Conservation (phyloP, 805 yeast species). For the Torulaspora maleeae region DNA sequence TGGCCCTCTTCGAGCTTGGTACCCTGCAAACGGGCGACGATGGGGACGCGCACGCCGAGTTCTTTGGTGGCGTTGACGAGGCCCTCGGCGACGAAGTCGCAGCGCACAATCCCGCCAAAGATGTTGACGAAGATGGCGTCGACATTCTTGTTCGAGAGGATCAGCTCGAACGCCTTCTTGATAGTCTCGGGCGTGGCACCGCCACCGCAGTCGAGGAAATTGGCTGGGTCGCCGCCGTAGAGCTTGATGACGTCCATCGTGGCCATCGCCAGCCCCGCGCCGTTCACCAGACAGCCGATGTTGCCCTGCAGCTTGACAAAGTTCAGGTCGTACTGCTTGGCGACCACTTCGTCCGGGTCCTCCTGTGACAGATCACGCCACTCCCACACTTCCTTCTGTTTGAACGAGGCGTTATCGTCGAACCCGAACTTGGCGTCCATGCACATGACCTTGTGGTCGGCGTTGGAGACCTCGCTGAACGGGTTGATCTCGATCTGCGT, state of each 20-base stretch:
- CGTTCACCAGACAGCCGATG: slow-evolving; percentile 97
- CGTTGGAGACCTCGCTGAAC: slow-evolving; percentile 77
- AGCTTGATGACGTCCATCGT: slow-evolving; percentile 98
- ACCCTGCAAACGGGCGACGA: slow-evolving; percentile 98
- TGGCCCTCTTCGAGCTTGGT: slow-evolving; percentile 90
- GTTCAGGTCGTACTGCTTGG: slow-evolving; percentile 84
- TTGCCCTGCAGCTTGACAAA: slow-evolving; percentile 97
- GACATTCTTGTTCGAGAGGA: slow-evolving; percentile 82
- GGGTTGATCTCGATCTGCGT: slow-evolving; percentile 99
- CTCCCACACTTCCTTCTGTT: slow-evolving; percentile 89
- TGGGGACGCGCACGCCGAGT: slow-evolving; percentile 86
- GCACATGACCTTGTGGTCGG: slow-evolving; percentile 71
- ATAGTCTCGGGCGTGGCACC: slow-evolving; percentile 99
- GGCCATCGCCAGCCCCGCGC: slow-evolving; percentile 99
- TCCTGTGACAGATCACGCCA: slow-evolving; percentile 99
- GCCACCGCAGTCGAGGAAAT: slow-evolving; percentile 99
- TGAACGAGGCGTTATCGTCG: slow-evolving; percentile 92
- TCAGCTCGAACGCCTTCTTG: slow-evolving; percentile 92
- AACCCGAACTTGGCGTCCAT: slow-evolving; percentile 99
- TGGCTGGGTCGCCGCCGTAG: slow-evolving; percentile 98
- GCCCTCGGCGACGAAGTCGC: slow-evolving; percentile 98
- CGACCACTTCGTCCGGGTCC: slow-evolving; percentile 95
- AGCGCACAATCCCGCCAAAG: slow-evolving; percentile 99
- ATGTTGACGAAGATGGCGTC: slow-evolving; percentile 96
- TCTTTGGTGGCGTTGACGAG: slow-evolving; percentile 91